Percentiles rank a stretch among this genome's conserved stretches.
Evolutionary conservation across 2,329 filamentous ascomycete species (phyloP).

Genomic region (Metarhizium sp.): DNA sequence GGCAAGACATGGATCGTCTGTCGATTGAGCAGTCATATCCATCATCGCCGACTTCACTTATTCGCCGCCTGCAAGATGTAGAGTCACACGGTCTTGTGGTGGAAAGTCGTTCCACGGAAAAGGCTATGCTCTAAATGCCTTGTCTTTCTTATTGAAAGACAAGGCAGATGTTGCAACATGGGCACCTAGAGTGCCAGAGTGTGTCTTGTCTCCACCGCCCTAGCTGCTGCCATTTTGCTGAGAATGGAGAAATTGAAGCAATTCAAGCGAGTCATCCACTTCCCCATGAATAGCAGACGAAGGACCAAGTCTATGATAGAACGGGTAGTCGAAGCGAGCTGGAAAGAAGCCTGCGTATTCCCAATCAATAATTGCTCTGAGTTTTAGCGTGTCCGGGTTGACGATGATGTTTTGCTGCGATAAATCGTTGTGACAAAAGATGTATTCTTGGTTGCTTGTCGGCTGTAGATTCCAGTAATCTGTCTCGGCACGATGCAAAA

Average conservation of each 20-base stretch:
- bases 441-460: neutral
- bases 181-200: too few relatives aligned
- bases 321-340: slow-evolving; percentile 14
- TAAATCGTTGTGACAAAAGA: neutral
- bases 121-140: too few relatives aligned
- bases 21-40: too few relatives aligned
- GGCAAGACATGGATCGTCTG: too few relatives aligned
- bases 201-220: neutral
- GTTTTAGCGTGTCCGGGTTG: neutral
- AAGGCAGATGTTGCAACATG: too few relatives aligned
- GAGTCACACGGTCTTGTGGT: too few relatives aligned
- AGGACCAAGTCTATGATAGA: slow-evolving; percentile 12
- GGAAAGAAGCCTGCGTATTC: neutral
- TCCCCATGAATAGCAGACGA: slow-evolving; percentile 9
- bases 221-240: neutral
- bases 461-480: too few relatives aligned
- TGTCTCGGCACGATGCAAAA: neutral
- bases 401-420: neutral
- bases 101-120: too few relatives aligned
- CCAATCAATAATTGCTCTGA: neutral
- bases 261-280: slow-evolving; percentile 3
- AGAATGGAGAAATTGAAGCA: slow-evolving; percentile 4
- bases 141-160: too few relatives aligned
- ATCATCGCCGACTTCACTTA: too few relatives aligned
- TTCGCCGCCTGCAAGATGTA: too few relatives aligned